A percentile compares a stretch with the other conserved stretches of the same genome.
Evolutionary conservation across 148 eudicot species (phyloP).

Genomic region (Rhododendron kiyosumense): DNA sequence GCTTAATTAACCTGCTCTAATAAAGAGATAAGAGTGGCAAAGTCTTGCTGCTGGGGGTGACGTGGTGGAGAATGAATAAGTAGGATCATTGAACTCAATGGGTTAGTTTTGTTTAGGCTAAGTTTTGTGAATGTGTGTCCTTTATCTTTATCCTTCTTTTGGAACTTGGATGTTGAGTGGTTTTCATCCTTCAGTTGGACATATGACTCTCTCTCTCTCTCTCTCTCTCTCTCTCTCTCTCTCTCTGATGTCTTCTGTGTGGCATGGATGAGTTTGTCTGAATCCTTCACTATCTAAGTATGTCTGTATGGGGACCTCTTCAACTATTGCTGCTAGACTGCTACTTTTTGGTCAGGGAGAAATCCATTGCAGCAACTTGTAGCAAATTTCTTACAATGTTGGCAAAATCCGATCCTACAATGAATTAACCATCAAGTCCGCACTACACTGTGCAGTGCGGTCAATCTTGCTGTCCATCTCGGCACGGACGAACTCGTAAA

Average conservation of each 20-base stretch:
- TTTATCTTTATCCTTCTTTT: background rate
- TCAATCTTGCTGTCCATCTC: too few relatives aligned
- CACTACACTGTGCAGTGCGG: too few relatives aligned
- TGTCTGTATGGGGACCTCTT: background rate
- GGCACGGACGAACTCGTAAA: too few relatives aligned
- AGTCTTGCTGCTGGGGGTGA: background rate
- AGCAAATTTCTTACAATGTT: background rate
- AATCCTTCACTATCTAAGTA: too few relatives aligned
- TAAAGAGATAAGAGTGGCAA: background rate
- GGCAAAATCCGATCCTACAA: background rate
- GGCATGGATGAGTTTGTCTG: too few relatives aligned
- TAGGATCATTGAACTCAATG: background rate
- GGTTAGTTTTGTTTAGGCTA: background rate
- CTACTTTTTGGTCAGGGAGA: background rate
- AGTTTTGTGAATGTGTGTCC: background rate
- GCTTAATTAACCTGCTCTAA: slow-evolving; percentile 26
- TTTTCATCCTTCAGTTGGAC: background rate
- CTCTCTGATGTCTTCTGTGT: background rate
- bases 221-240: background rate
- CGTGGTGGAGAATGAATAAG: background rate
- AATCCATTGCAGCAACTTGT: background rate
- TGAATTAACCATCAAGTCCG: too few relatives aligned
- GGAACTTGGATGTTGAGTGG: background rate
- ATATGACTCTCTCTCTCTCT: background rate
- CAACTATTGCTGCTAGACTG: background rate